Percentiles rank a stretch among this genome's conserved stretches.
Evolutionary conservation across 257 asterid species (phyloP).

Genomic region (Ligustrum vulgare): DNA sequence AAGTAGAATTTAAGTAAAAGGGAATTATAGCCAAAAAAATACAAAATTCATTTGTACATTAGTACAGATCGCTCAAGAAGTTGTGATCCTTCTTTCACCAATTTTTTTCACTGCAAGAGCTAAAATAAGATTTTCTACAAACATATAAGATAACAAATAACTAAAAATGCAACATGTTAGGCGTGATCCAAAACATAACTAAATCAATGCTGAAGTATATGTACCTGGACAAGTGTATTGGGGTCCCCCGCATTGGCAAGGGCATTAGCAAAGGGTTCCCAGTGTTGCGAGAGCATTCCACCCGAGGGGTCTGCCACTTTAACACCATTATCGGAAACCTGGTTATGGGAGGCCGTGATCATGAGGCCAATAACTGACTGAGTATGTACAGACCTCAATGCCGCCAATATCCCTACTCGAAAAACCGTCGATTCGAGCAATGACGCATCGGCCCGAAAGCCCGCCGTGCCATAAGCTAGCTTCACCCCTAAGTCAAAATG

Average conservation of each 20-base stretch:
- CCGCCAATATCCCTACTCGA: slow-evolving; percentile 86
- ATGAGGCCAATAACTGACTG: slow-evolving; percentile 66
- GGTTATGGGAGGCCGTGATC: slow-evolving; percentile 96
- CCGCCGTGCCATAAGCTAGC: slow-evolving; percentile 87
- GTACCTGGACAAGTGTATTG: slow-evolving; percentile 63
- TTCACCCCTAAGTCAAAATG: slow-evolving; percentile 42
- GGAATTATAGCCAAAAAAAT: no score
- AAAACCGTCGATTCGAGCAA: slow-evolving; percentile 73
- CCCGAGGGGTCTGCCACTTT: slow-evolving; percentile 87
- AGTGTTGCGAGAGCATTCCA: slow-evolving; percentile 92
- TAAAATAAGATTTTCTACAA: not conserved
- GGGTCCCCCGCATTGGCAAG: slow-evolving; percentile 76
- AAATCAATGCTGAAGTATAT: not conserved
- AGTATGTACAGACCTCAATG: slow-evolving; percentile 76
- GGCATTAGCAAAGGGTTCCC: slow-evolving; percentile 91
- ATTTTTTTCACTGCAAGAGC: not conserved
- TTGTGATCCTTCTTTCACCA: not conserved
- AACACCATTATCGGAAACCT: slow-evolving; percentile 76
- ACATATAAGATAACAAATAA: not conserved
- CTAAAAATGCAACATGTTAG: not conserved
- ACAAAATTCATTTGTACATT: not conserved
- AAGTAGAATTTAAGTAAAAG: no score
- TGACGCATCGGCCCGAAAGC: slow-evolving; percentile 77
- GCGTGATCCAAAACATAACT: not conserved
- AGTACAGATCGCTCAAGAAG: not conserved